phyloP scores from a whole-genome alignment of 495 filamentous ascomycete genomes.

The Cairneyella variabilis region DNA sequence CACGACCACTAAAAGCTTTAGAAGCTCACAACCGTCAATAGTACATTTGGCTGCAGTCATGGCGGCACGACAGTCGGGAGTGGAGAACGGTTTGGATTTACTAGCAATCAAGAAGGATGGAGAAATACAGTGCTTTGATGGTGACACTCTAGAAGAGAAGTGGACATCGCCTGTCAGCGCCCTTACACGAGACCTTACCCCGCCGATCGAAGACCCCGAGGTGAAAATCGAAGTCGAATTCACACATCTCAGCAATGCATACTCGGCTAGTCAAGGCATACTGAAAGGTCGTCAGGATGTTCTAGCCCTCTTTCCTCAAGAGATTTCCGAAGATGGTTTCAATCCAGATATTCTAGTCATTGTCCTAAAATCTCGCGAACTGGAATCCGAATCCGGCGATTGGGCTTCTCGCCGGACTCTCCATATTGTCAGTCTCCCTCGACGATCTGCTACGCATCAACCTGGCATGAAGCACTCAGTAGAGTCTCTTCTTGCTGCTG shows the following conservation, averaged over 20 bases:
- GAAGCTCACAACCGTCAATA: slow-evolving; percentile 13
- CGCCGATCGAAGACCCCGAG: slow-evolving; percentile 17
- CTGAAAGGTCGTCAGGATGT: slow-evolving; percentile 42
- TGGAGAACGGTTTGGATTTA: slow-evolving; percentile 19
- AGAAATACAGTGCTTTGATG: slow-evolving; percentile 46
- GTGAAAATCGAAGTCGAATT: slow-evolving; percentile 41
- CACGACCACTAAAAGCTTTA: slow-evolving; percentile 12
- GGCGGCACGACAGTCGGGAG: not conserved
- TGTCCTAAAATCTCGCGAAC: slow-evolving; percentile 31
- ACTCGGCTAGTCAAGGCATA: slow-evolving; percentile 39
- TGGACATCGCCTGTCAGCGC: slow-evolving; percentile 24
- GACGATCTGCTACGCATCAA: slow-evolving; percentile 15
- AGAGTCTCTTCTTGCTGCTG: slow-evolving; percentile 17
- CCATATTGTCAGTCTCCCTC: slow-evolving; percentile 40
- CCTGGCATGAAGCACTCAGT: slow-evolving; percentile 13
- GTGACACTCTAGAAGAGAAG: slow-evolving; percentile 36
- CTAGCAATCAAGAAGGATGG: slow-evolving; percentile 34
- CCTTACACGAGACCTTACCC: slow-evolving; percentile 8
- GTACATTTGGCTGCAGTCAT: slow-evolving; percentile 16
- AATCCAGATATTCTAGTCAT: slow-evolving; percentile 46
- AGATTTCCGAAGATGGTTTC: slow-evolving; percentile 40
- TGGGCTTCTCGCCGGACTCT: too few species aligned
- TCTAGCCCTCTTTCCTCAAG: slow-evolving; percentile 23
- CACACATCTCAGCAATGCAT: slow-evolving; percentile 31
- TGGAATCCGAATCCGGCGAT: slow-evolving; percentile 3